Evolutionary conservation across 257 asterid genomes (phyloP), one percentile per base, ranked within the genome.

Genomic region (Ilex aquifolium): DNA sequence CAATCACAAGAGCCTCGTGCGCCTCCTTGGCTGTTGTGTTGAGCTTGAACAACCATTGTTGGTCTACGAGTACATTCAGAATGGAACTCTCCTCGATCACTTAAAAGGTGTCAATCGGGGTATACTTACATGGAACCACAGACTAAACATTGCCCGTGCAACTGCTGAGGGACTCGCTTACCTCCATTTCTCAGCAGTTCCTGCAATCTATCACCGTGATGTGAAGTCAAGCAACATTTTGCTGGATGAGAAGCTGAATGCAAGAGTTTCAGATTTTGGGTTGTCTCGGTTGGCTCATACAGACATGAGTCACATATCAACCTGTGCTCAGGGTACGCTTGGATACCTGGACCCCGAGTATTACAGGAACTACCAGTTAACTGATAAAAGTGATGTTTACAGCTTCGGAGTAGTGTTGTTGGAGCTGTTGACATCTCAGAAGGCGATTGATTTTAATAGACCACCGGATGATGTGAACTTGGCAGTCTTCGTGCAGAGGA

Each of bases 311-410:
- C 98, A 91, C 56, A 65, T 91, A 13, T 83, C 96, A 21, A 91
- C 98, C 7, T 91, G 96, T 51, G 98, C 98, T 29, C 98, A 91
- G 70, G 98, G 98, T 6, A 91, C 98, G 0, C 81, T 91, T 0
- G 98, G 98, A 27, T 91, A 91, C 60, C 95, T 91, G 3, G 98
- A 91, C 46, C 98, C 98, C 0, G 98, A 91, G 75, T 91, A 91
- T 50, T 88, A 88, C 52, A 71, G 92, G 56, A 91, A 91, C 69
- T 88, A 86, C 55, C 98, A 91, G 60, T 62, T 91, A 39, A 91
- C 98, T 0, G 98, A 91, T 30, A 91, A 88, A 71, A 91, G 98
- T 4, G 98, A 91, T 42, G 98, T 91, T 3, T 91, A 91, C 64
- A 91, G 98, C 72, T 88, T 84, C 1, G 98, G 98, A 0, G 95